Conservation (phyloP, 78 protist genomes). For the Cavenderia fasciculata region DNA sequence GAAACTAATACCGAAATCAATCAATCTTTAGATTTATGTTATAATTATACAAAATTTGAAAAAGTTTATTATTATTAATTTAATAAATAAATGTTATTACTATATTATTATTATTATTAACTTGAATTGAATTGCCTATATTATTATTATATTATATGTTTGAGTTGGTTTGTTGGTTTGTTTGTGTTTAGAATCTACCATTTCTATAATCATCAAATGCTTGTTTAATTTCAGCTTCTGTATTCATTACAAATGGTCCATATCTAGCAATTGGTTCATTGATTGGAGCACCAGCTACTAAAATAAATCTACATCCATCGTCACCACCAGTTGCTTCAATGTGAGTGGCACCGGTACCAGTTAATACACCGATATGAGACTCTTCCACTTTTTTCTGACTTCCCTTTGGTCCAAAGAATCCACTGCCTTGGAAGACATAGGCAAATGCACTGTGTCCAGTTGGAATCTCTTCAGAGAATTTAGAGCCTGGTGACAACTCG, state of each 20-base stretch:
- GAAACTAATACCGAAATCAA: no score
- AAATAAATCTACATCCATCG: slow-evolving; percentile 56
- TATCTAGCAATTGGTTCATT: slow-evolving; percentile 83
- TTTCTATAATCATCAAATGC: slow-evolving; percentile 75
- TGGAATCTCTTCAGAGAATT: slow-evolving; percentile 32
- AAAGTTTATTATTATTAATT: no score
- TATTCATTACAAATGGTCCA: slow-evolving; percentile 95
- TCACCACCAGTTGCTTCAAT: slow-evolving; percentile 44
- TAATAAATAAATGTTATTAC: no score
- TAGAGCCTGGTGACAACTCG: not conserved
- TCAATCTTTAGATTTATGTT: no score
- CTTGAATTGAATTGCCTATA: no score
- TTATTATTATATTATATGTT: no score
- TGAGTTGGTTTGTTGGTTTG: no score
- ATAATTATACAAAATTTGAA: no score
- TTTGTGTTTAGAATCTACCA: slow-evolving; percentile 30
- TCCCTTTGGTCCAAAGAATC: slow-evolving; percentile 46
- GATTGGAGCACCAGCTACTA: slow-evolving; percentile 73
- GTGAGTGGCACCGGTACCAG: not conserved
- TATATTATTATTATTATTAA: no score
- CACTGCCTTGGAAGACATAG: slow-evolving; percentile 72
- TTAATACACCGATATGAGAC: slow-evolving; percentile 45
- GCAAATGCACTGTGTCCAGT: slow-evolving; percentile 58
- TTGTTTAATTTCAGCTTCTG: slow-evolving; percentile 83
- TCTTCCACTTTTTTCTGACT: slow-evolving; percentile 15